phyloP scores from a whole-genome alignment of 2,329 filamentous ascomycete species.

The Kalmusia sp. region DNA sequence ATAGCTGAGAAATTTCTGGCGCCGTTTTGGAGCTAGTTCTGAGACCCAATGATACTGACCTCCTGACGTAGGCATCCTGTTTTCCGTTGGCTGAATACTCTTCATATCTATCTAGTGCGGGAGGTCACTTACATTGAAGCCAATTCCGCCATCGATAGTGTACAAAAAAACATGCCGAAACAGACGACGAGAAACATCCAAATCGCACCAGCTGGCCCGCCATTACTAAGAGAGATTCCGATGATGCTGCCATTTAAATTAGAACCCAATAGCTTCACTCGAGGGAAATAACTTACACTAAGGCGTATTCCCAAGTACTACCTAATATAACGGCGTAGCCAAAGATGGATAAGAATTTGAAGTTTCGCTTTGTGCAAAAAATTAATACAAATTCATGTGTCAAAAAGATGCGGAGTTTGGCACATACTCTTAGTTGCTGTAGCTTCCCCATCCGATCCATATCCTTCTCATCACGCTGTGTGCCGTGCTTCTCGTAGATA shows the following conservation, averaged over 20 bases:
- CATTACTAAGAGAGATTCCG: slow-evolving; percentile 24
- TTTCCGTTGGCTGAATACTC: too few relatives aligned
- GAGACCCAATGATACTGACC: slow-evolving; percentile 37
- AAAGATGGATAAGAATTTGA: slow-evolving; percentile 25
- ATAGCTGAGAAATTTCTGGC: slow-evolving; percentile 50
- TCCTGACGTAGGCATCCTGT: slow-evolving; percentile 31
- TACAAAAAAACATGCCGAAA: slow-evolving; percentile 26
- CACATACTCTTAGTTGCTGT: slow-evolving; percentile 24
- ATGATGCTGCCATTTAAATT: background rate
- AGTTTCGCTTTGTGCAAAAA: slow-evolving; percentile 20
- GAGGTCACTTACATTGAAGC: slow-evolving; percentile 36
- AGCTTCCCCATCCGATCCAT: slow-evolving; percentile 34
- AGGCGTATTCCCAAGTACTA: slow-evolving; percentile 26
- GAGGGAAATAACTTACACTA: slow-evolving; percentile 15
- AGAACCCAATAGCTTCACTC: background rate
- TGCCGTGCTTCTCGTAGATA: slow-evolving; percentile 16
- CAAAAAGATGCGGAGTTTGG: background rate
- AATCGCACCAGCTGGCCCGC: slow-evolving; percentile 35
- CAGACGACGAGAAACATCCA: slow-evolving; percentile 34
- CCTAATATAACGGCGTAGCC: slow-evolving; percentile 23
- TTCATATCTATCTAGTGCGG: too few relatives aligned
- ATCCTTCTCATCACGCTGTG: slow-evolving; percentile 21
- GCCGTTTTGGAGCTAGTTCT: slow-evolving; percentile 44
- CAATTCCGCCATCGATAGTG: slow-evolving; percentile 37
- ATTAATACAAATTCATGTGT: background rate